Evolutionary conservation across 768 basidiomycete species (phyloP).

Genomic region (Strobilomyces dryophilus): DNA sequence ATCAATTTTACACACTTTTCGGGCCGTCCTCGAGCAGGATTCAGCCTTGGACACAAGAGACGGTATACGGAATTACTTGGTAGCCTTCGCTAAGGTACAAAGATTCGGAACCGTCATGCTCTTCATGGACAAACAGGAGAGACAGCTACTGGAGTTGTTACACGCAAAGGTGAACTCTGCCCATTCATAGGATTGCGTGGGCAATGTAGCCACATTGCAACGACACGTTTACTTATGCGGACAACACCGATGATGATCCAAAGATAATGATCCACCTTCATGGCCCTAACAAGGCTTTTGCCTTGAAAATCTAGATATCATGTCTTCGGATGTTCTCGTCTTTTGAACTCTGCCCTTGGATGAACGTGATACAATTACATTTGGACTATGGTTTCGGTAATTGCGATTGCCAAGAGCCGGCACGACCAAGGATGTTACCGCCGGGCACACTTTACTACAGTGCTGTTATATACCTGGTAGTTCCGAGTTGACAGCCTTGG

Average conservation of each 20-base stretch:
- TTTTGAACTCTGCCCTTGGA: too few species aligned
- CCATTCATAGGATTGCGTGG: constrained; percentile 1
- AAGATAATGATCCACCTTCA: too few species aligned
- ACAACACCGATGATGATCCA: neutral
- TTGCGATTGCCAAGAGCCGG: too few species aligned
- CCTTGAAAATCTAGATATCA: too few species aligned
- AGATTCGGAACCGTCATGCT: constrained; percentile 61
- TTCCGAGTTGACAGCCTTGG: too few species aligned
- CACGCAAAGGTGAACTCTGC: constrained; percentile 32
- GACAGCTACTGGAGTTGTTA: constrained; percentile 41
- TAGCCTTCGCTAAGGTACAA: constrained; percentile 48
- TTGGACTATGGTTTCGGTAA: too few species aligned
- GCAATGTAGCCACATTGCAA: neutral
- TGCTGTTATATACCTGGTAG: too few species aligned
- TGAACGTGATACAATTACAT: too few species aligned
- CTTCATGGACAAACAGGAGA: constrained; percentile 60
- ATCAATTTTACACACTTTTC: constrained; percentile 53
- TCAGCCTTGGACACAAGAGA: constrained; percentile 9
- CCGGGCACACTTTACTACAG: too few species aligned
- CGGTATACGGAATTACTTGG: constrained; percentile 45
- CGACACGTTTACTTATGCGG: neutral
- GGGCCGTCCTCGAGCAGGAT: constrained; percentile 24
- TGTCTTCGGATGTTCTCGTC: too few species aligned
- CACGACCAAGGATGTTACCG: too few species aligned
- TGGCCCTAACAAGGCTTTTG: too few species aligned